Conservation (phyloP, 192 early-diverging fungal species). For the Chytriomyces hyalinus region DNA sequence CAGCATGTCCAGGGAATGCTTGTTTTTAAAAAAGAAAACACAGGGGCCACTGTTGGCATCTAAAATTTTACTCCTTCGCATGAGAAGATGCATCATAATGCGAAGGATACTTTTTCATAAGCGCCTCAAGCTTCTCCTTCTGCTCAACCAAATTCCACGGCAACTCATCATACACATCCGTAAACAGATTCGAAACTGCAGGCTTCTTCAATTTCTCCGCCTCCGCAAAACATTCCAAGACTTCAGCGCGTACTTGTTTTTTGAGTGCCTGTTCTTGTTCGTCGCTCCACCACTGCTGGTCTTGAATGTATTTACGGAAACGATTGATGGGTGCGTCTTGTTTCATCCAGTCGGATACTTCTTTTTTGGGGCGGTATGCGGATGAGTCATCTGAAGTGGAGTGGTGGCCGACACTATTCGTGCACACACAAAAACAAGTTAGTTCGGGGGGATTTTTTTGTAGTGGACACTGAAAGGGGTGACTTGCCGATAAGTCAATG, state of each 20-base stretch:
- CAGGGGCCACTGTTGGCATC: too few species aligned
- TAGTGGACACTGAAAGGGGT: too few species aligned
- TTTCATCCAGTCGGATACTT: conserved; percentile 87
- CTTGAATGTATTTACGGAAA: conserved; percentile 87
- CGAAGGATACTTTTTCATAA: conserved; percentile 65
- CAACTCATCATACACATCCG: conserved; percentile 90
- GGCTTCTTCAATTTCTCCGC: conserved; percentile 93
- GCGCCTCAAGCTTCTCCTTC: conserved; percentile 73
- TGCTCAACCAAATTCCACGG: conserved; percentile 79
- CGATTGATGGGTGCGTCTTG: conserved; percentile 90
- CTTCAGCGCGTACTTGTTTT: conserved; percentile 67
- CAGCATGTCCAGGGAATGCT: too few species aligned
- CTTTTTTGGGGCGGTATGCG: conserved; percentile 90
- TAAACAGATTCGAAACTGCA: conserved; percentile 79
- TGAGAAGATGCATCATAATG: conserved; percentile 13
- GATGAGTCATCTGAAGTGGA: conserved; percentile 97
- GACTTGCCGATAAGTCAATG: conserved; percentile 88
- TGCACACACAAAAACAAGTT: neutral
- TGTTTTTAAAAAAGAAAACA: too few species aligned
- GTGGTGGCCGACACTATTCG: conserved; percentile 82
- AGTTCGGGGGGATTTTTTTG: too few species aligned
- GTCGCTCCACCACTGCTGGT: conserved; percentile 84
- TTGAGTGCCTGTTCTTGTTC: conserved; percentile 68
- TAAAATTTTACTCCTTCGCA: too few species aligned
- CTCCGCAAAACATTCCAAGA: conserved; percentile 80